phyloP scores from a whole-genome alignment of 345 rosid genomes.

The Combretum micranthum region DNA sequence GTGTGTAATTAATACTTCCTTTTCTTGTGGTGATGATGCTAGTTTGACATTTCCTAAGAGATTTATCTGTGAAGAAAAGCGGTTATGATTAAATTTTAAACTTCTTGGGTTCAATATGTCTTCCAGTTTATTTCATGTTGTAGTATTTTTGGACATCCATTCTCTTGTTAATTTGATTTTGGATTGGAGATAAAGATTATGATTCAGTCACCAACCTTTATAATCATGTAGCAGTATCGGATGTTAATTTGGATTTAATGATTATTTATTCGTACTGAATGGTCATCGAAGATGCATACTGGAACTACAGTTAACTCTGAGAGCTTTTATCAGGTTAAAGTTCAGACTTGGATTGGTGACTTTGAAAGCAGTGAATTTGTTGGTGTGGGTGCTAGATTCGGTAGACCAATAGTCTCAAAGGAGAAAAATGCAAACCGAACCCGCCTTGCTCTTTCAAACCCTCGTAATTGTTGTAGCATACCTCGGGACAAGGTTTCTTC shows the following conservation, averaged over 20 bases:
- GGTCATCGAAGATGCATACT: not conserved
- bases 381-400: conserved; percentile 97
- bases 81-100: too few relatives aligned
- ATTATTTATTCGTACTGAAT: too few relatives aligned
- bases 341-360: conserved; percentile 90
- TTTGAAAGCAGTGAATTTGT: conserved; percentile 77
- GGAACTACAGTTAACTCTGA: not conserved
- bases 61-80: too few relatives aligned
- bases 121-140: too few relatives aligned
- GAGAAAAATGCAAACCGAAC: conserved; percentile 86
- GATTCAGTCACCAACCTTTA: not conserved
- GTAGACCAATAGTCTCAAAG: conserved; percentile 71
- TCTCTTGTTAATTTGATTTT: too few relatives aligned
- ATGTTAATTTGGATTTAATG: too few relatives aligned
- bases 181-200: not conserved
- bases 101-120: too few relatives aligned
- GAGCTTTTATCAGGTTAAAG: conserved; percentile 65
- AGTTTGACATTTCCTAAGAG: too few relatives aligned
- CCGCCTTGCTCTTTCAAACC: conserved; percentile 68
- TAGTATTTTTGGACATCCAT: too few relatives aligned
- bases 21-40: too few relatives aligned
- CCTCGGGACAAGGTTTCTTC: conserved; percentile 64
- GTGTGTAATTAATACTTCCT: too few relatives aligned
- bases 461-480: conserved; percentile 68
- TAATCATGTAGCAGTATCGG: too few relatives aligned